Base-by-base conservation (phyloP, 805 yeast genomes). In the Nakazawaea pomicola region DNA sequence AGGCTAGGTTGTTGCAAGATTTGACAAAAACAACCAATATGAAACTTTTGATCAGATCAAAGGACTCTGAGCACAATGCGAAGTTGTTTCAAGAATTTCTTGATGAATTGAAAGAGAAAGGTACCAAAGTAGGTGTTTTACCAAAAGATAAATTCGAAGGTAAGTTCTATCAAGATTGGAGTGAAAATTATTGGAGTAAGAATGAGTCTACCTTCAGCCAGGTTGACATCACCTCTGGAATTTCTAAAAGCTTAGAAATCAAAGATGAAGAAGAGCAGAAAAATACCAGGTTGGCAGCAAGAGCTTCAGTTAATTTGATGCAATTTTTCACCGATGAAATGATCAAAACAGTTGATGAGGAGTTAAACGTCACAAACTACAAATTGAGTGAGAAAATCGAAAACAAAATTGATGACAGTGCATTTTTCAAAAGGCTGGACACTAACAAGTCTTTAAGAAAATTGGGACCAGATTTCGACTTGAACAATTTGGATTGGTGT, bases 271-370 rank as follows among this genome's bases (percentile, higher is more conserved):
- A 76, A 15, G 98, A 91, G 61, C 74, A 83, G 43, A 69, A 71
- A 33, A 70, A 74, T 36, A 62, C 85, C 10, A 70, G 77, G 44
- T 68, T 74, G 40, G 96, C 98, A 2, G 68, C 95, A 12, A 83
- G 80, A 57, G 75, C 91, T 6, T 80, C 91, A 1, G 76, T 78
- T 20, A 83, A 80, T 33, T 74, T 90, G 68, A 83, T 90, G 86
- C 80, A 80, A 51, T 73, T 74, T 43, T 81, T 91, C 62, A 80
- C 89, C 30, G 88, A 90, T 55, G 95, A 89, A 56, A 85, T 91
- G 89, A 82, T 87, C 55, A 74, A 74, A 40, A 74, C 83, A 38
- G 85, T 91, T 25, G 98, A 91, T 60, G 95, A 89, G 54, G 97
- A 89, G 51, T 64, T 74, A 46, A 80, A 78, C 50, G 76, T 88